Conservation (phyloP, 2,329 filamentous ascomycete genomes). For the Colletotrichum higginsianum region DNA sequence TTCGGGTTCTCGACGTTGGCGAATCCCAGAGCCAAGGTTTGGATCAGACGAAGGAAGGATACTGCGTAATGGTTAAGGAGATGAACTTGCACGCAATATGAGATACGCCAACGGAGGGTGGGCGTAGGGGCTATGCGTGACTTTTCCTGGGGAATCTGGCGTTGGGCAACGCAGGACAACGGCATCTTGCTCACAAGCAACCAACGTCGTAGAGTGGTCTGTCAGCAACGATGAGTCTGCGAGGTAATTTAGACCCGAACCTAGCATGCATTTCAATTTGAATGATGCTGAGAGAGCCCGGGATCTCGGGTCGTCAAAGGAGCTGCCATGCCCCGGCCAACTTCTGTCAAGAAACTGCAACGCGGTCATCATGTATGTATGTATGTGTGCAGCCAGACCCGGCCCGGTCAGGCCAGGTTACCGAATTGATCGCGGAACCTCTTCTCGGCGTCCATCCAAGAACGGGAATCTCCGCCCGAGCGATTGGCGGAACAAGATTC, state of each 20-base stretch:
- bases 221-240: not conserved
- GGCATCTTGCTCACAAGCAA: too few relatives aligned
- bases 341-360: slow-evolving; percentile 1
- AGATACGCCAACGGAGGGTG: not conserved
- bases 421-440: slow-evolving; percentile 18
- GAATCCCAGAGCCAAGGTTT: slow-evolving; percentile 13
- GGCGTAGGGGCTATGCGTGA: not conserved
- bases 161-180: too few relatives aligned
- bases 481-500: slow-evolving; percentile 33
- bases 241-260: not conserved
- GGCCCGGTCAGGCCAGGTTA: not conserved
- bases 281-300: not conserved
- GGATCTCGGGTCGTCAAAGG: not conserved
- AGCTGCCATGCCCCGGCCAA: too few relatives aligned
- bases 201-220: too few relatives aligned
- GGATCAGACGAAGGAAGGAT: slow-evolving; percentile 8
- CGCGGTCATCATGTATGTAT: not conserved
- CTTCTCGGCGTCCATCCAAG: slow-evolving; percentile 2
- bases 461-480: slow-evolving; percentile 20
- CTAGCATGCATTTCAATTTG: not conserved
- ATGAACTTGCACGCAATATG: not conserved
- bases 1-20: slow-evolving; percentile 31
- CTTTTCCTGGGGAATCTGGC: too few relatives aligned
- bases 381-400: not conserved
- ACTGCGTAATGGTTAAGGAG: not conserved